Conservation (phyloP, 1,284 basidiomycete species). For the Sporisorium exsertum region DNA sequence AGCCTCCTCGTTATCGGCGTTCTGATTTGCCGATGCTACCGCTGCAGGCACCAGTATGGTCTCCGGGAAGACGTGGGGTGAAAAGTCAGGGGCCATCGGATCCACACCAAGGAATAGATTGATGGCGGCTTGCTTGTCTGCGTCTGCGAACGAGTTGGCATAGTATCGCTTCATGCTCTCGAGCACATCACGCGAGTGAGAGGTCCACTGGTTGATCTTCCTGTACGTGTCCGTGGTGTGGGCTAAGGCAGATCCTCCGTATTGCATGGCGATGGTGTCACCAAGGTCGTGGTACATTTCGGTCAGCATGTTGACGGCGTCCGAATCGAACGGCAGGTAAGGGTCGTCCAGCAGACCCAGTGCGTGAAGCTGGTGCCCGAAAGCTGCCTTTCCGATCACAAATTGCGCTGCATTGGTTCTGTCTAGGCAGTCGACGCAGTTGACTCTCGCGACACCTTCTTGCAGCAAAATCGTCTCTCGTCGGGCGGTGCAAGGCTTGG, state of each 20-base stretch:
- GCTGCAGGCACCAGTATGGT: conserved; percentile 16
- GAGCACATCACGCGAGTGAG: conserved; percentile 95
- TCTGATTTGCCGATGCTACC: neutral
- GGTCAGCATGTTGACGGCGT: conserved; percentile 95
- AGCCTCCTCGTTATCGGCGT: neutral
- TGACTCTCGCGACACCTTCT: conserved; percentile 78
- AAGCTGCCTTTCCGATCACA: conserved; percentile 92
- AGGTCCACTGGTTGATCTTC: conserved; percentile 93
- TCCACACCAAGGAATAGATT: conserved; percentile 92
- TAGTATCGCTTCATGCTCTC: conserved; percentile 97
- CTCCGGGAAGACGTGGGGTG: conserved; percentile 37
- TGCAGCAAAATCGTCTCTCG: conserved; percentile 78
- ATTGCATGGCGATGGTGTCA: conserved; percentile 86
- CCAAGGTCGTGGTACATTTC: conserved; percentile 89
- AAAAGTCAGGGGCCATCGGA: conserved; percentile 41
- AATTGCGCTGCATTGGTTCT: conserved; percentile 95
- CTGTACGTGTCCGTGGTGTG: conserved; percentile 97
- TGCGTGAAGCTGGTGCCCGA: conserved; percentile 95
- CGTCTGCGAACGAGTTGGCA: conserved; percentile 87
- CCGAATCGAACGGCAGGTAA: conserved; percentile 89
- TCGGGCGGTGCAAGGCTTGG: neutral
- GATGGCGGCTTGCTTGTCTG: conserved; percentile 97
- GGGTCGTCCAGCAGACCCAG: conserved; percentile 81
- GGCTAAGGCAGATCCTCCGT: conserved; percentile 81
- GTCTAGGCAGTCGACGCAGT: conserved; percentile 89